A percentile compares a stretch with the other conserved stretches of the same genome.
Conservation (phyloP, 2,329 filamentous ascomycete genomes). For the Mollisia scopiformis region DNA sequence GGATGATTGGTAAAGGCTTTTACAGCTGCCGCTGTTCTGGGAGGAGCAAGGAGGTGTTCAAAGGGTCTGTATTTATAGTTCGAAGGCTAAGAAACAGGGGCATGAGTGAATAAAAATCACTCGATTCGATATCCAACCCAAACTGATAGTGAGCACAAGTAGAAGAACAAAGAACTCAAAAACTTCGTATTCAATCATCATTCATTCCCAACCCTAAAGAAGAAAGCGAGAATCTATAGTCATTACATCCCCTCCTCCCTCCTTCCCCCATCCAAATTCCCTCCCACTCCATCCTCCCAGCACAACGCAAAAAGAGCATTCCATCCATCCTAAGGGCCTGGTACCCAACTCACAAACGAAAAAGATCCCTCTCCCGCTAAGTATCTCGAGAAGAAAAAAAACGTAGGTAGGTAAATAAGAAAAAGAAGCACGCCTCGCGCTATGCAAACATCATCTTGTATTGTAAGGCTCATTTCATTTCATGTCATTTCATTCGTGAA, state of each 20-base stretch:
- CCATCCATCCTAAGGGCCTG: slow-evolving; percentile 2
- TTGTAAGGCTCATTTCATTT: too few species aligned
- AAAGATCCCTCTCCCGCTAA: background rate
- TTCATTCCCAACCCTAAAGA: background rate
- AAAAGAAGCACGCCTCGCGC: background rate
- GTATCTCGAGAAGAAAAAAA: slow-evolving; percentile 2
- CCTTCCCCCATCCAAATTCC: background rate
- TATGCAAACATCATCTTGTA: background rate
- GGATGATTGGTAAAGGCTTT: too few species aligned
- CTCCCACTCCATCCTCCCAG: background rate
- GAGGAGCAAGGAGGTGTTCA: too few species aligned
- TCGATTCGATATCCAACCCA: too few species aligned
- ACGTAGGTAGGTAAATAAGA: background rate
- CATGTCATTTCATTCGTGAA: background rate
- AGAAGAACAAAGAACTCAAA: too few species aligned
- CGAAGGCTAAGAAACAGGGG: too few species aligned
- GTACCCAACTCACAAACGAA: slow-evolving; percentile 2
- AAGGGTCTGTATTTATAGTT: too few species aligned
- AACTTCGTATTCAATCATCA: slow-evolving; percentile 9
- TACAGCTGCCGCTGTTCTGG: too few species aligned
- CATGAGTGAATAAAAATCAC: too few species aligned
- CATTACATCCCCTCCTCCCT: slow-evolving; percentile 1
- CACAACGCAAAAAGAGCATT: background rate
- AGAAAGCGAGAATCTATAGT: slow-evolving; percentile 9
- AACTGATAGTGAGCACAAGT: too few species aligned